Percentiles rank a stretch among this genome's conserved stretches.
These are phyloP conservation scores for Monosporascus sp. DNA, from an alignment of 2,329 filamentous ascomycete genomes.

Conservation along the genomic window DNA sequence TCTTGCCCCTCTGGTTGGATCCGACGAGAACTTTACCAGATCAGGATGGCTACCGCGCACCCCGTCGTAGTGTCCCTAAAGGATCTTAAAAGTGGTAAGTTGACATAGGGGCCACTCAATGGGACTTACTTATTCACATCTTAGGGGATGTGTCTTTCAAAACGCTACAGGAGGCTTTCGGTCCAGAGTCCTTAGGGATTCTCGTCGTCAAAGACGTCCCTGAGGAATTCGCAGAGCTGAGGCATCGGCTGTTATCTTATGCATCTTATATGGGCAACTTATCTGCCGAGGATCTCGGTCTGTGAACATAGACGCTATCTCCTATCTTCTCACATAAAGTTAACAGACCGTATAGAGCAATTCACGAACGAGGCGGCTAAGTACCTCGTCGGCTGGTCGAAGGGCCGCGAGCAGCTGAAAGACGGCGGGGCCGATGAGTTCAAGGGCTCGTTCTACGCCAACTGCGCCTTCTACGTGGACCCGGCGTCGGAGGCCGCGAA, in stretches of 20 bases:
- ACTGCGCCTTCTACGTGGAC: conserved; percentile 73
- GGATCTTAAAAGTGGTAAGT: conserved; percentile 53
- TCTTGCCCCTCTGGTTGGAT: too few species aligned
- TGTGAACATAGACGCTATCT: conserved; percentile 11
- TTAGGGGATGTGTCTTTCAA: conserved; percentile 63
- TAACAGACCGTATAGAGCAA: conserved; percentile 34
- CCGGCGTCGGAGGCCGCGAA: conserved; percentile 54
- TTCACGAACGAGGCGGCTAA: conserved; percentile 57
- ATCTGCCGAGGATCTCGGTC: conserved; percentile 65
- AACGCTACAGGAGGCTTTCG: conserved; percentile 74
- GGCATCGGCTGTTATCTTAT: conserved; percentile 73
- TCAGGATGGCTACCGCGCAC: conserved; percentile 43
- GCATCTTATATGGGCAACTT: conserved; percentile 86
- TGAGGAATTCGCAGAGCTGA: conserved; percentile 61
- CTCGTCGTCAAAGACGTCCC: conserved; percentile 88
- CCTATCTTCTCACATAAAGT: background rate
- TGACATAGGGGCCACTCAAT: conserved; percentile 3
- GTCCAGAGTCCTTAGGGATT: conserved; percentile 84
- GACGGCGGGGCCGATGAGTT: conserved; percentile 73
- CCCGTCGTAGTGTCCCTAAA: conserved; percentile 57
- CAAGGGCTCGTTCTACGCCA: conserved; percentile 81
- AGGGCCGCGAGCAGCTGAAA: conserved; percentile 75
- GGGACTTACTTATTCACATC: conserved; percentile 2
- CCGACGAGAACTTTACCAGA: background rate
- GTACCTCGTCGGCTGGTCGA: conserved; percentile 71